Percentiles rank a stretch among this genome's conserved stretches.
These are phyloP conservation scores for Plasmodium falciparum DNA, from an alignment of 169 alveolate genomes.

Conservation along the genomic window DNA sequence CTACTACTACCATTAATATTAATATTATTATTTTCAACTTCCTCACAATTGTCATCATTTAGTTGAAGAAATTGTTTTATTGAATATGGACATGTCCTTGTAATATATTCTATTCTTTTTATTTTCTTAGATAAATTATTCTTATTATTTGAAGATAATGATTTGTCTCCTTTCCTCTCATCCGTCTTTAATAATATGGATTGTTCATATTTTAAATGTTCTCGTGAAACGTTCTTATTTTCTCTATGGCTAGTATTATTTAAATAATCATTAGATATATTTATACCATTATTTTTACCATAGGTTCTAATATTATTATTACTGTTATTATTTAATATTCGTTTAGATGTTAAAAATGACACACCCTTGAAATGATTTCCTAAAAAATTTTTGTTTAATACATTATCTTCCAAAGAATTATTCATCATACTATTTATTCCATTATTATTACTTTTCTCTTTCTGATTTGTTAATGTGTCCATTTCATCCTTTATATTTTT, in stretches of 20 bases:
- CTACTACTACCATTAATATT: too few relatives aligned
- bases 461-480: not conserved
- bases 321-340: slow-evolving; percentile 2
- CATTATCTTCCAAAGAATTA: not conserved
- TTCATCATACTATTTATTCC: not conserved
- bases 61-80: slow-evolving; percentile 20
- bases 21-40: slow-evolving; percentile 6
- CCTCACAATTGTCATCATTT: slow-evolving; percentile 8
- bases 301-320: not conserved
- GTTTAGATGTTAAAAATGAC: slow-evolving; percentile 31
- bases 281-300: not conserved
- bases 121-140: not conserved
- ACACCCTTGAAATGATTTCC: slow-evolving; percentile 48
- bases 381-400: slow-evolving; percentile 31
- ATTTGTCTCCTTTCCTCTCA: not conserved
- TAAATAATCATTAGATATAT: not conserved
- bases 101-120: not conserved
- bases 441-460: not conserved
- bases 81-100: slow-evolving; percentile 37
- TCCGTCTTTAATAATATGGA: not conserved
- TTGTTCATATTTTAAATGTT: not conserved
- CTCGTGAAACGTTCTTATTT: not conserved
- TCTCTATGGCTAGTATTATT: not conserved
- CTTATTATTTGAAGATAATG: not conserved
- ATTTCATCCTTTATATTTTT: slow-evolving; percentile 10